phyloP scores from a whole-genome alignment of 192 early-diverging fungal genomes.

The Polychytrium aggregatum region DNA sequence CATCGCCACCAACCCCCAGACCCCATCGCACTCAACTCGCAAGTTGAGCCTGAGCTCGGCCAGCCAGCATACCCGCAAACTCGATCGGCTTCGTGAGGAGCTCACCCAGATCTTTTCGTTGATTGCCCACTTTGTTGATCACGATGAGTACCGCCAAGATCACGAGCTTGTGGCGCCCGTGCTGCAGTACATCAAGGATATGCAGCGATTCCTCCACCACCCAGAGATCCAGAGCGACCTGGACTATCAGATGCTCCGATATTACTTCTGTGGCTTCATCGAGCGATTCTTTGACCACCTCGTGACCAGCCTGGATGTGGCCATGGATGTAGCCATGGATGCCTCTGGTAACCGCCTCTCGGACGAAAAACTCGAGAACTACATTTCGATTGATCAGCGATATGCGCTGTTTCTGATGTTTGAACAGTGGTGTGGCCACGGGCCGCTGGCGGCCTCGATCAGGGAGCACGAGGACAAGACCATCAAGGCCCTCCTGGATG shows the following conservation, averaged over 20 bases:
- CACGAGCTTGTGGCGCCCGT: slow-evolving; percentile 51
- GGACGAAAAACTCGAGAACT: slow-evolving; percentile 1
- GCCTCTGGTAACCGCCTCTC: background rate
- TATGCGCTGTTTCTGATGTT: slow-evolving; percentile 68
- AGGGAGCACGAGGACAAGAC: slow-evolving; percentile 57
- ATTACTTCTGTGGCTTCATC: slow-evolving; percentile 81
- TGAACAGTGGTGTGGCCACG: slow-evolving; percentile 89
- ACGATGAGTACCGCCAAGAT: slow-evolving; percentile 44
- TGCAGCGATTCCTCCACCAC: slow-evolving; percentile 52
- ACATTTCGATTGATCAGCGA: slow-evolving; percentile 68
- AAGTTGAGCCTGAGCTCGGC: too few species aligned
- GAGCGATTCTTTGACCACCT: slow-evolving; percentile 73
- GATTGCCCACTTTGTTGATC: slow-evolving; percentile 53
- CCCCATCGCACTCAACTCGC: too few species aligned
- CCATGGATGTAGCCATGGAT: background rate
- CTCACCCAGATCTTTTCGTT: slow-evolving; percentile 61
- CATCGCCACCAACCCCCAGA: too few species aligned
- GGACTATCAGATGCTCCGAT: slow-evolving; percentile 79
- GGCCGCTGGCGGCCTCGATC: slow-evolving; percentile 37
- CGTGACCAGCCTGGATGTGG: slow-evolving; percentile 1
- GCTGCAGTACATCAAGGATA: slow-evolving; percentile 45
- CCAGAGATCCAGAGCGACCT: slow-evolving; percentile 66
- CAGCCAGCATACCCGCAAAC: too few species aligned
- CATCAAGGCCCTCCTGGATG: slow-evolving; percentile 56
- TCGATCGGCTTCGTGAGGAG: slow-evolving; percentile 60